Conservation (phyloP, 1,284 basidiomycete species). For the Austroboletus novae-zelandiae region DNA sequence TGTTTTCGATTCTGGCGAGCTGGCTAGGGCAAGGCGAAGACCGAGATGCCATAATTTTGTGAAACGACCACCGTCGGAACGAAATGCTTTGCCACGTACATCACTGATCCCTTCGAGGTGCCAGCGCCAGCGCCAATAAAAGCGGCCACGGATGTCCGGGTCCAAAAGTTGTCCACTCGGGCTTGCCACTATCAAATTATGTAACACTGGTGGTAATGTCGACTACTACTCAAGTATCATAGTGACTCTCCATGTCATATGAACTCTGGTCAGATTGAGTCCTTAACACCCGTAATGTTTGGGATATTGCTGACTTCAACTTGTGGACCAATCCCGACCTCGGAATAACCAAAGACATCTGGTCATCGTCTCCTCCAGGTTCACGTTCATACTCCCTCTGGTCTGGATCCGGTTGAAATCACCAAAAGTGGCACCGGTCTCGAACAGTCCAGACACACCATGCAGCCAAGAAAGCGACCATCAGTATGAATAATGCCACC, state of each 20-base stretch:
- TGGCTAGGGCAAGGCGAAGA: too few relatives aligned
- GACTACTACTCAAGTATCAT: too few relatives aligned
- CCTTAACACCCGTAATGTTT: not conserved
- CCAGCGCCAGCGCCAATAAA: too few relatives aligned
- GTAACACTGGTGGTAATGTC: too few relatives aligned
- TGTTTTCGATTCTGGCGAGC: too few relatives aligned
- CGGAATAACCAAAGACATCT: not conserved
- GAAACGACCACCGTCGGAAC: too few relatives aligned
- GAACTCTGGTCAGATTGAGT: not conserved
- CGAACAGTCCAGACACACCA: slow-evolving; percentile 27
- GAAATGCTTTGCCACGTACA: too few relatives aligned
- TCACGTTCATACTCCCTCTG: not conserved
- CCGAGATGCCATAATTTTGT: too few relatives aligned
- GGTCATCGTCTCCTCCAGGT: not conserved
- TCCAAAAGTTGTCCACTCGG: too few relatives aligned
- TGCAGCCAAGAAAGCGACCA: slow-evolving; percentile 10
- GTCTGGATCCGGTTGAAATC: slow-evolving; percentile 25
- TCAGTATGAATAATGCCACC: slow-evolving; percentile 11
- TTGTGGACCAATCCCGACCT: not conserved
- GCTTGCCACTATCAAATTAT: too few relatives aligned
- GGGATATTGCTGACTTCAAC: not conserved
- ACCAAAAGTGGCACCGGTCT: slow-evolving; percentile 19
- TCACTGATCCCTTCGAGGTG: too few relatives aligned
- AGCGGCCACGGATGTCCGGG: too few relatives aligned
- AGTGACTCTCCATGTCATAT: slow-evolving; percentile 1